These are phyloP conservation scores for Epichloe glyceriae DNA, from an alignment of 2,329 filamentous ascomycete genomes.

Conservation along the genomic window DNA sequence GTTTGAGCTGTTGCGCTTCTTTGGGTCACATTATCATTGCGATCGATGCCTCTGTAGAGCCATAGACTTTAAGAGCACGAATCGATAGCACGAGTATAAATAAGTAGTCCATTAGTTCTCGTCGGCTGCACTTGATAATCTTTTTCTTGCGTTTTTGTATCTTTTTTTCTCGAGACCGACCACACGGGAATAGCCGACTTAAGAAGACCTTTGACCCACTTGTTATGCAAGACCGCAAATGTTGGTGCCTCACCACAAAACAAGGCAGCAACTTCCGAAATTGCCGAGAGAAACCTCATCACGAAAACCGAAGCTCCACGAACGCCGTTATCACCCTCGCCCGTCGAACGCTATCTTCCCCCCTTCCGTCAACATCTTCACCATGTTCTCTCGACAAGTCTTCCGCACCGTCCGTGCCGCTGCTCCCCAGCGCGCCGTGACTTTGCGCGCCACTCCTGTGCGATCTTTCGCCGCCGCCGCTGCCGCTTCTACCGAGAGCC, in stretches of 20 bases:
- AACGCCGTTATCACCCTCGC: slow-evolving; percentile 13
- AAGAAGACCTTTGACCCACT: neutral
- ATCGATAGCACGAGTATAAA: neutral
- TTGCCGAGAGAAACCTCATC: slow-evolving; percentile 26
- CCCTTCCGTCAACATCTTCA: slow-evolving; percentile 11
- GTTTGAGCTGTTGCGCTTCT: neutral
- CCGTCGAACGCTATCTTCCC: slow-evolving; percentile 14
- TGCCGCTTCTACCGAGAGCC: slow-evolving; percentile 51
- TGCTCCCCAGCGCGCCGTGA: slow-evolving; percentile 43
- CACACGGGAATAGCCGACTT: neutral
- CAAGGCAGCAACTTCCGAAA: slow-evolving; percentile 30
- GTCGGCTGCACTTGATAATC: no score
- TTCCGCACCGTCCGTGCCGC: slow-evolving; percentile 42
- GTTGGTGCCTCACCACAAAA: slow-evolving; percentile 23
- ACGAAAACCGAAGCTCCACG: slow-evolving; percentile 18
- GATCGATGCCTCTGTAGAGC: neutral
- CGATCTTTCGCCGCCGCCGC: slow-evolving; percentile 71
- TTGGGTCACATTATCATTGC: neutral
- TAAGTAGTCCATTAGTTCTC: neutral
- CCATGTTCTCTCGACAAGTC: slow-evolving; percentile 49
- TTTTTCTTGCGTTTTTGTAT: neutral
- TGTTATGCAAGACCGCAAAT: neutral
- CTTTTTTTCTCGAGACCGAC: no score
- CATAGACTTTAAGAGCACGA: neutral
- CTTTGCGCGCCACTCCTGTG: slow-evolving; percentile 36